Evolutionary conservation across 2,329 filamentous ascomycete genomes (phyloP).

Genomic region (Clonostachys byssicola): DNA sequence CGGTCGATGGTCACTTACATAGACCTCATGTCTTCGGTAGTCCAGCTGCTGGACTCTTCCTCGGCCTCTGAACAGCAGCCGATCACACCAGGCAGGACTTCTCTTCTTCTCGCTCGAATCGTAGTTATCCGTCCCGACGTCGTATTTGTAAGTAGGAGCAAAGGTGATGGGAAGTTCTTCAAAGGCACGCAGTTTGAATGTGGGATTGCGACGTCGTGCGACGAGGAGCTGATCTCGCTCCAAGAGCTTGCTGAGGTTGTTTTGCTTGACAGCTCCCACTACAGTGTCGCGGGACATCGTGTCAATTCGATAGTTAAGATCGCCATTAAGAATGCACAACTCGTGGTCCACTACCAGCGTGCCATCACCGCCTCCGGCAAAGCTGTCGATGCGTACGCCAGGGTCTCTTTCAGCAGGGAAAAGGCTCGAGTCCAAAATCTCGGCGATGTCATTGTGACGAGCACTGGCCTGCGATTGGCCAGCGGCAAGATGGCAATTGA

Average conservation of each 20-base stretch:
- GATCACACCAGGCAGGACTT: conserved; percentile 94
- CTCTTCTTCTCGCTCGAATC: conserved; percentile 93
- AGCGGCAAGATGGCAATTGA: conserved; percentile 96
- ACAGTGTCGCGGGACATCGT: conserved; percentile 94
- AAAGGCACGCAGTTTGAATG: conserved; percentile 84
- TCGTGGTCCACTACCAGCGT: conserved; percentile 95
- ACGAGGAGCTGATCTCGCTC: conserved; percentile 92
- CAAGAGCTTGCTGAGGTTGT: conserved; percentile 80
- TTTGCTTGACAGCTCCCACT: conserved; percentile 75
- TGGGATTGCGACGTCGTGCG: conserved; percentile 82
- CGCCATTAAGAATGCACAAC: conserved; percentile 93
- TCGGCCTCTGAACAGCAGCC: conserved; percentile 78
- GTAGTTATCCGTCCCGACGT: conserved; percentile 90
- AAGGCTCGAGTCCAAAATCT: conserved; percentile 76
- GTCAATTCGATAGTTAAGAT: conserved; percentile 97
- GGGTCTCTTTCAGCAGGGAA: conserved; percentile 71
- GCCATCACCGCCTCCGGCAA: conserved; percentile 88
- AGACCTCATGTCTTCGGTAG: conserved; percentile 84
- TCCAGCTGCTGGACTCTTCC: conserved; percentile 83
- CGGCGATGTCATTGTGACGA: conserved; percentile 87
- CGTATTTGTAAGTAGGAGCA: conserved; percentile 97
- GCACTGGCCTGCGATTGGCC: conserved; percentile 87
- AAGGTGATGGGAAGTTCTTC: conserved; percentile 89
- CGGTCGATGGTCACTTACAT: conserved; percentile 87
- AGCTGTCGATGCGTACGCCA: conserved; percentile 68